Base-by-base conservation (phyloP, 495 filamentous ascomycete species). In the Penicillium lagena region DNA sequence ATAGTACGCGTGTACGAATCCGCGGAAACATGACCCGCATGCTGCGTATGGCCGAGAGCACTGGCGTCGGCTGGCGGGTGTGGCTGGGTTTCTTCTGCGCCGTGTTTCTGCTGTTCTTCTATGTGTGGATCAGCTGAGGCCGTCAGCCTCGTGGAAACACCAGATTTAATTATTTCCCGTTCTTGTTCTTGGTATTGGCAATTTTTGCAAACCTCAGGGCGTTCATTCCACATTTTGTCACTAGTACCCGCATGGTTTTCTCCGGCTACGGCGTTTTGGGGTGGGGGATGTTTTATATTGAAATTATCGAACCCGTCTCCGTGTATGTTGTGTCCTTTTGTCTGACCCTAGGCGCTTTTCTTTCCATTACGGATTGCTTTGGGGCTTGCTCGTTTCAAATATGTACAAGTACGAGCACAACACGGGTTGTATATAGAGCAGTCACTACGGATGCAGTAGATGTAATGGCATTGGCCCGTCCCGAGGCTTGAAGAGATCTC, bases 1-100 rank as follows among this genome's bases (percentile, higher is more conserved):
- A 96, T 52, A 79, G 75, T 51, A 94, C 94, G 37, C 73, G 89
- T 39, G 62, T 87, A 27, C 74, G 86, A 54, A 67, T 98, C 47
- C 75, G 82, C 12, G 87, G 90, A 34, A 97, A 94, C 34, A 97
- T 98, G 93, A 95, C 87, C 56, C 74, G 90, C 28, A 98, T 98
- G 93, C 68, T 97, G 45, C 61, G 89, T 46, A 97, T 98, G 93
- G 94, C 93, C 5, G 83, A 96, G 68, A 72, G 81, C 55, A 94
- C 90, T 10, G 94, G 94, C 4, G 82, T 98, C 27, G 86, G 89
- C 48, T 98, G 93, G 93, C 87, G 79, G 66, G 86, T 90, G 22
- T 98, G 94, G 93, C 58, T 94, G 38, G 74, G 65, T 13, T 97
- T 98, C 66, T 94, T 98, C 56, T 67, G 75, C 29, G 82, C 80